Conservation (phyloP, 176 grass and related monocot genomes). For the Musa itinerans region DNA sequence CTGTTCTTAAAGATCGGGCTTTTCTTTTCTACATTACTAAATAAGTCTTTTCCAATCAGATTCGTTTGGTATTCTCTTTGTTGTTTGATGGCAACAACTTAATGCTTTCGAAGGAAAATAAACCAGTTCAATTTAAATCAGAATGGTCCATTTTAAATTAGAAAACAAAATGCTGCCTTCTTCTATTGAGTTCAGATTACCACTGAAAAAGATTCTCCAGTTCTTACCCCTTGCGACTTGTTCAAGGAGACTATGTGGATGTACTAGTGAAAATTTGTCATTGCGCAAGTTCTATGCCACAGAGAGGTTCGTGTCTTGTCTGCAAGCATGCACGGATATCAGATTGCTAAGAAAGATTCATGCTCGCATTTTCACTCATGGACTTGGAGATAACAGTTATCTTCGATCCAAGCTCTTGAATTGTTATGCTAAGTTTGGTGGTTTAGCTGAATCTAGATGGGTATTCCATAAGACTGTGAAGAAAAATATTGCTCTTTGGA, state of each 20-base stretch:
- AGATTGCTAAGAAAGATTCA: constrained; percentile 39
- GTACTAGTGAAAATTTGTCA: neutral
- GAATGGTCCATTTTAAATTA: neutral
- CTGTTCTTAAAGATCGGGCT: neutral
- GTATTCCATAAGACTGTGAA: constrained; percentile 31
- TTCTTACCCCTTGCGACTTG: no score
- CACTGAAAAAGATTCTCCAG: neutral
- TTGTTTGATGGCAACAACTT: neutral
- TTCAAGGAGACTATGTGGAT: neutral
- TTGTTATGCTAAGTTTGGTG: constrained; percentile 32
- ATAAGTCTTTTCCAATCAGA: neutral
- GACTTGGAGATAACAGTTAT: constrained; percentile 23
- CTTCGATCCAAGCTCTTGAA: constrained; percentile 40
- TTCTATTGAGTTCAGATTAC: neutral
- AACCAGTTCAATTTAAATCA: neutral
- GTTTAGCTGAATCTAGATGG: constrained; percentile 29
- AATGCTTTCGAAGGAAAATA: neutral
- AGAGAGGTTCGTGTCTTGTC: constrained; percentile 18
- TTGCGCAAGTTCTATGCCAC: neutral
- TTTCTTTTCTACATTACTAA: neutral
- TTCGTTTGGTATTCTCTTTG: neutral
- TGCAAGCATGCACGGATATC: constrained; percentile 27
- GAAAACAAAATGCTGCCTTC: neutral
- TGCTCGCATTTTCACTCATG: constrained; percentile 29
- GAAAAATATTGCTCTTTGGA: constrained; percentile 36